phyloP scores from a whole-genome alignment of 2,329 filamentous ascomycete species.

The Xylariaceae sp. region DNA sequence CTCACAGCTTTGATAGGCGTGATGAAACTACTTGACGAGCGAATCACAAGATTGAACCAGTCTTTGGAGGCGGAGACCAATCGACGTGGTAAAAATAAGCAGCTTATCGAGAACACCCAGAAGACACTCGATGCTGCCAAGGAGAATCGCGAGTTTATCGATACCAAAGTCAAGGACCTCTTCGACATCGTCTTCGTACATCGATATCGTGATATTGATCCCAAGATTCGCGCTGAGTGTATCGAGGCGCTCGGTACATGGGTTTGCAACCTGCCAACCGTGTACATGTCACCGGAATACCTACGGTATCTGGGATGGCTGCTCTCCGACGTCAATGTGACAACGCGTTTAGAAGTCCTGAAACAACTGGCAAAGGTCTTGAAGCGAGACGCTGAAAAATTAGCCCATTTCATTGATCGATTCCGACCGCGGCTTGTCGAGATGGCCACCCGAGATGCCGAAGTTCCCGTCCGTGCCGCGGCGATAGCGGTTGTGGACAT shows the following conservation, averaged over 20 bases:
- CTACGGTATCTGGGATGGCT: conserved; percentile 94
- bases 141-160: conserved; percentile 62
- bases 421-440: conserved; percentile 85
- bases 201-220: conserved; percentile 89
- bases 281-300: conserved; percentile 87
- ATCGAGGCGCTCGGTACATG: conserved; percentile 80
- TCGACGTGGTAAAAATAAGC: conserved; percentile 69
- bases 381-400: conserved; percentile 71
- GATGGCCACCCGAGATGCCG: conserved; percentile 82
- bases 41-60: conserved; percentile 69
- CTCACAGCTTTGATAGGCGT: conserved; percentile 71
- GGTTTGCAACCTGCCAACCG: conserved; percentile 78
- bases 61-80: conserved; percentile 73
- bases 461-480: conserved; percentile 71
- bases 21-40: conserved; percentile 63
- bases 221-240: conserved; percentile 82
- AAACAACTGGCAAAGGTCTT: conserved; percentile 78
- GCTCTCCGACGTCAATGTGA: conserved; percentile 71
- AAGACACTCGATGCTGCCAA: conserved; percentile 65
- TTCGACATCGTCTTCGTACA: conserved; percentile 94
- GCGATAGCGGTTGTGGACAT: conserved; percentile 78
- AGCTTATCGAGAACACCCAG: conserved; percentile 67
- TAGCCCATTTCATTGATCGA: conserved; percentile 89
- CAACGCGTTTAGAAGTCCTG: conserved; percentile 78
- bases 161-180: conserved; percentile 71